Conservation (phyloP, 495 filamentous ascomycete species). For the Lasiosphaeria miniovina region DNA sequence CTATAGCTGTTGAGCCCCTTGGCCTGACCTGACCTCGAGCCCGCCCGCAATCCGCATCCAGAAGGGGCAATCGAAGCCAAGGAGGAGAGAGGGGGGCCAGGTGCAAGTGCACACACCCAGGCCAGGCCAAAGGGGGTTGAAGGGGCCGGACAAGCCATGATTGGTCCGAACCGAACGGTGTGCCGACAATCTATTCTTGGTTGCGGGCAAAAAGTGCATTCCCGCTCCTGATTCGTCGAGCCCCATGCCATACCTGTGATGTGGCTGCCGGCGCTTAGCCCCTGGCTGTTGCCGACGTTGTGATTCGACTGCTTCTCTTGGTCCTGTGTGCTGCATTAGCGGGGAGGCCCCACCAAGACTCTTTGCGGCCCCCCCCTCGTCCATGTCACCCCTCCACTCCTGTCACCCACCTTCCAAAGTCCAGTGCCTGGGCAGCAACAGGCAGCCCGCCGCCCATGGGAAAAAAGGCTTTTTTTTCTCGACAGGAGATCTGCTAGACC, state of each 20-base stretch:
- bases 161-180: slow-evolving; percentile 20
- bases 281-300: slow-evolving; percentile 17
- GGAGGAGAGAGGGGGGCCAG: not conserved
- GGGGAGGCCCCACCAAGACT: not conserved
- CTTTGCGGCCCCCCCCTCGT: not conserved
- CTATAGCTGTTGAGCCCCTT: not conserved
- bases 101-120: not conserved
- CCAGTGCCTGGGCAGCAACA: too few relatives aligned
- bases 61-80: not conserved
- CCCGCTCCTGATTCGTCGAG: slow-evolving; percentile 23
- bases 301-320: slow-evolving; percentile 30
- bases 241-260: slow-evolving; percentile 25
- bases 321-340: slow-evolving; percentile 19
- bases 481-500: not conserved
- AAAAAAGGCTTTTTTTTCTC: too few relatives aligned
- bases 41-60: not conserved
- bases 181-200: slow-evolving; percentile 40
- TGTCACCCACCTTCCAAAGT: too few relatives aligned
- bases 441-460: too few relatives aligned
- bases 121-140: not conserved
- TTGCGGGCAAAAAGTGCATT: slow-evolving; percentile 18
- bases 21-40: not conserved
- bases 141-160: slow-evolving; percentile 14
- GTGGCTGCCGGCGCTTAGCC: slow-evolving; percentile 38
- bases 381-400: too few relatives aligned